Conservation (phyloP, 805 yeast species). For the Maudiozyma turicensis region DNA sequence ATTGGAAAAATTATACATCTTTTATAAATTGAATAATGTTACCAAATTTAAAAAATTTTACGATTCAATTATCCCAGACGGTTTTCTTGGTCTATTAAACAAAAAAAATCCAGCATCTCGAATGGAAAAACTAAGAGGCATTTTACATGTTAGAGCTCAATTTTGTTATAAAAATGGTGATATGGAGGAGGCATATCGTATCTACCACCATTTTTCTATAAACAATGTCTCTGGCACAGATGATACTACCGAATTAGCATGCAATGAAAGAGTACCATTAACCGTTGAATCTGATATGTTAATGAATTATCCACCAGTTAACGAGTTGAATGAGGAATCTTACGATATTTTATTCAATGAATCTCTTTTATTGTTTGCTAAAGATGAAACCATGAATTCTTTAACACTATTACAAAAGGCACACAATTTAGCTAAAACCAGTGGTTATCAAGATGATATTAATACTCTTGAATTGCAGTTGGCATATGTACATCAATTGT, state of each 20-base stretch:
- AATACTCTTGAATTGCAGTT: conserved; percentile 53
- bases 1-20: conserved; percentile 52
- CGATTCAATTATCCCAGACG: conserved; percentile 11
- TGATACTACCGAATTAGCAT: conserved; percentile 45
- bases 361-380: conserved; percentile 43
- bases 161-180: conserved; percentile 43
- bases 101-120: conserved; percentile 5
- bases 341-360: conserved; percentile 62
- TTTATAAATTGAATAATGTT: conserved; percentile 43
- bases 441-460: conserved; percentile 38
- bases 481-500: conserved; percentile 43
- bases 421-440: conserved; percentile 31
- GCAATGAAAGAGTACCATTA: conserved; percentile 61
- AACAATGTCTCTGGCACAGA: conserved; percentile 29
- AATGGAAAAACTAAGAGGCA: conserved; percentile 27
- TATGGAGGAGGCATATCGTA: conserved; percentile 37
- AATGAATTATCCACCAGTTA: neutral
- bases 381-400: conserved; percentile 33
- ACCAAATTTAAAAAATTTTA: conserved; percentile 24
- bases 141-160: conserved; percentile 44
- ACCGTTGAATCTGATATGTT: conserved; percentile 33
- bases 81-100: conserved; percentile 2
- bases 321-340: conserved; percentile 24
- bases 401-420: conserved; percentile 39
- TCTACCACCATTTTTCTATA: conserved; percentile 41